Percentiles rank a stretch among this genome's conserved stretches.
Evolutionary conservation across 108 stramenopile species (phyloP).

Genomic region (Nannochloropsis gaditana): DNA sequence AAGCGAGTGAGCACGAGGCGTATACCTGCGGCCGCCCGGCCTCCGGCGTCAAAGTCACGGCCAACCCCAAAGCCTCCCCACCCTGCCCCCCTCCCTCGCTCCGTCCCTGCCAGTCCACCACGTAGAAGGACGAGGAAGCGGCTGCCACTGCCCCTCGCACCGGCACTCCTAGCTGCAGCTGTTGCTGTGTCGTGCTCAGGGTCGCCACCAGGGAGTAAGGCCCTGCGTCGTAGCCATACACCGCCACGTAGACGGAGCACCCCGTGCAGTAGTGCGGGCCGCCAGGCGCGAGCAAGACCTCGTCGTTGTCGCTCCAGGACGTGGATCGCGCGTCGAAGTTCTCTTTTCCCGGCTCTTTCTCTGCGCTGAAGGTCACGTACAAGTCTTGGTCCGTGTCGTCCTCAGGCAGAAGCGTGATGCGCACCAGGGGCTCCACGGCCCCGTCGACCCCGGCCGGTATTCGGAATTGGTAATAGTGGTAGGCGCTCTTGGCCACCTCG

Average conservation of each 20-base stretch:
- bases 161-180: conserved; percentile 13
- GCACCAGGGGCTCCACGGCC: conserved; percentile 12
- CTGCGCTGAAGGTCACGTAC: conserved; percentile 24
- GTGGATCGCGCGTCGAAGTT: conserved; percentile 21
- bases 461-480: conserved; percentile 29
- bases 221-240: conserved; percentile 30
- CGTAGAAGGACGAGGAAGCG: neutral
- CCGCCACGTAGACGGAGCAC: conserved; percentile 36
- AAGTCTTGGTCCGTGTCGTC: conserved; percentile 29
- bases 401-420: conserved; percentile 18
- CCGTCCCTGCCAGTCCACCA: conserved; percentile 1
- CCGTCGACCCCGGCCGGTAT: neutral
- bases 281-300: conserved; percentile 14
- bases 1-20: neutral
- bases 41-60: neutral
- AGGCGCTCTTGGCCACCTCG: conserved; percentile 10
- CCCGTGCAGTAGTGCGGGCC: conserved; percentile 33
- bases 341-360: conserved; percentile 29
- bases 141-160: neutral
- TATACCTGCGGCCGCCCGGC: neutral
- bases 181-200: neutral
- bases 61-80: neutral
- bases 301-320: conserved; percentile 23
- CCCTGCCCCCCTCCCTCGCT: neutral
- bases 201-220: conserved; percentile 28